These are phyloP conservation scores for Apodospora peruviana DNA, from an alignment of 495 filamentous ascomycete species.

Conservation along the genomic window DNA sequence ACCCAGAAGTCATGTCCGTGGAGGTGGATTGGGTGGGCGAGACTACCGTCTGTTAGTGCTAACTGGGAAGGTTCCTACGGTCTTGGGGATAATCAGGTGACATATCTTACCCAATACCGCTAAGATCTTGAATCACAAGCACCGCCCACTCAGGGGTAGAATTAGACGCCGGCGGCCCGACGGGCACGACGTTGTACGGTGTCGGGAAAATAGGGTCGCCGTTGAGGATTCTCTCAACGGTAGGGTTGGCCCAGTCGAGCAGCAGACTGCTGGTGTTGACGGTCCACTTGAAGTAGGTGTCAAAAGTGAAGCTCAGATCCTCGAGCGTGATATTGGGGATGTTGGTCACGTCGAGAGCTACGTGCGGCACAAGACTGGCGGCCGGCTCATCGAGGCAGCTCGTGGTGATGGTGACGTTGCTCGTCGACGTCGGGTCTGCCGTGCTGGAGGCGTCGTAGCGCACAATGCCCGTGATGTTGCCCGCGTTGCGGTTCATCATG, in stretches of 20 bases:
- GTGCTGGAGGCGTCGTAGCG: slow-evolving; percentile 40
- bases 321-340: slow-evolving; percentile 13
- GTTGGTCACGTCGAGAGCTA: slow-evolving; percentile 25
- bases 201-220: slow-evolving; percentile 24
- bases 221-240: slow-evolving; percentile 19
- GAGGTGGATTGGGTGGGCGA: slow-evolving; percentile 22
- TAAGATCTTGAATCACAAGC: slow-evolving; percentile 17
- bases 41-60: neutral
- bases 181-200: slow-evolving; percentile 25
- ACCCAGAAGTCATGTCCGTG: slow-evolving; percentile 21
- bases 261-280: slow-evolving; percentile 26
- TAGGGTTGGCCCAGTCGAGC: slow-evolving; percentile 29
- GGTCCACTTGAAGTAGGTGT: slow-evolving; percentile 26
- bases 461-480: slow-evolving; percentile 52
- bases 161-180: slow-evolving; percentile 1
- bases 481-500: slow-evolving; percentile 28
- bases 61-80: neutral
- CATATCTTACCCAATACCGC: neutral
- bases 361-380: slow-evolving; percentile 23
- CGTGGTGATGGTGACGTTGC: slow-evolving; percentile 14
- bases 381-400: slow-evolving; percentile 24
- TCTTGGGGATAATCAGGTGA: neutral
- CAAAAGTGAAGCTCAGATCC: slow-evolving; percentile 13
- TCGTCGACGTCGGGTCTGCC: slow-evolving; percentile 25
- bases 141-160: slow-evolving; percentile 12